A percentile compares a stretch with the other conserved stretches of the same genome.
phyloP scores from a whole-genome alignment of 257 asterid genomes.

The Vinca minor region DNA sequence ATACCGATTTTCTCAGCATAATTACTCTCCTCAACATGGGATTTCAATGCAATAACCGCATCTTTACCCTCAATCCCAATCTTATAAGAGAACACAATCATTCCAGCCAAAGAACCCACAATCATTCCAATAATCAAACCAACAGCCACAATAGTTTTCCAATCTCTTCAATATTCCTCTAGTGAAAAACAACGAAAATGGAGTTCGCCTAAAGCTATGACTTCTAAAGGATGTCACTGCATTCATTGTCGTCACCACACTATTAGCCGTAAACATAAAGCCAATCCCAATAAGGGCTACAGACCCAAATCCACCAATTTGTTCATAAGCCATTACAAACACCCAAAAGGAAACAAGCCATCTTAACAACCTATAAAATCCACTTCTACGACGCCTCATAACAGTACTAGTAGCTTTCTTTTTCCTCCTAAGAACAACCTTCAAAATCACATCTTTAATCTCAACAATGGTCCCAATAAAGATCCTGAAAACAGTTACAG shows the following conservation, averaged over 20 bases:
- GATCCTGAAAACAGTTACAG: conserved; percentile 66
- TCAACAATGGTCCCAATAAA: conserved; percentile 78
- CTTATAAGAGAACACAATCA: conserved; percentile 71
- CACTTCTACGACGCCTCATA: conserved; percentile 51
- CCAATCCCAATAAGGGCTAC: conserved; percentile 55
- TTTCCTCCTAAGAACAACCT: conserved; percentile 49
- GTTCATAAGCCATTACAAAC: conserved; percentile 73
- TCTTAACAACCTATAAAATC: conserved; percentile 51
- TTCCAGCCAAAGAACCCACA: conserved; percentile 61
- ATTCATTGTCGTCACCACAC: conserved; percentile 69
- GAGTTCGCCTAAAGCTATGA: conserved; percentile 61
- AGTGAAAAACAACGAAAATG: conserved; percentile 68
- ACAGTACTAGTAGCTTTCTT: conserved; percentile 19
- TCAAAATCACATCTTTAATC: conserved; percentile 37
- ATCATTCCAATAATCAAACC: conserved; percentile 79
- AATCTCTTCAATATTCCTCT: conserved; percentile 52
- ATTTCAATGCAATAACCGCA: conserved; percentile 67
- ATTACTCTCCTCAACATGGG: conserved; percentile 80
- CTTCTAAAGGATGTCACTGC: conserved; percentile 59
- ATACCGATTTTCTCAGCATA: conserved; percentile 85
- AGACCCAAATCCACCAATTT: conserved; percentile 56
- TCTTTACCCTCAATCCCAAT: conserved; percentile 87
- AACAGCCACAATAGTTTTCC: conserved; percentile 72
- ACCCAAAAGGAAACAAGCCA: conserved; percentile 91
- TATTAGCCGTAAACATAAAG: conserved; percentile 46